Percentiles rank a stretch among this genome's conserved stretches.
phyloP scores from a whole-genome alignment of 208 protist species.

The Leishmania tropica region DNA sequence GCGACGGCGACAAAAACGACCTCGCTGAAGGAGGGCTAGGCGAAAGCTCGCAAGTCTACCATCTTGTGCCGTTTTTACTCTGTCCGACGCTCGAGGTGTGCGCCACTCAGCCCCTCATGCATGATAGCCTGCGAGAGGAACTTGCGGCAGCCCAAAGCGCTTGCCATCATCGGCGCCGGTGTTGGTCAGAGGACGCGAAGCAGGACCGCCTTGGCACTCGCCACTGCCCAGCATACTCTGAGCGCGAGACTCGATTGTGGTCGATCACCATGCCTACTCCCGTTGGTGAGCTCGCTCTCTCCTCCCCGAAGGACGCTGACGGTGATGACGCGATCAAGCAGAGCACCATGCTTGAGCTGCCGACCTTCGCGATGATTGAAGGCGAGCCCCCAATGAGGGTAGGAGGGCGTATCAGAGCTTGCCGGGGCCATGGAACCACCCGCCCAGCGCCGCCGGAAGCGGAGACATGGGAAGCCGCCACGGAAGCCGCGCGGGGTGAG shows the following conservation, averaged over 20 bases:
- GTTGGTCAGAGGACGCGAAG: background rate
- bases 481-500: background rate
- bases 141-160: background rate
- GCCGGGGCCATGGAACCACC: background rate
- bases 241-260: background rate
- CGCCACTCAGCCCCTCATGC: constrained; percentile 15
- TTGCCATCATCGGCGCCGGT: background rate
- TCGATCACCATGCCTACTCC: constrained; percentile 7
- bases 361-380: background rate
- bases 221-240: background rate
- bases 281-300: constrained; percentile 1
- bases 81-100: constrained; percentile 25
- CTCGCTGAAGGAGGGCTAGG: background rate
- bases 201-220: background rate
- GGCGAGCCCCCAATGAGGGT: background rate
- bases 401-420: background rate
- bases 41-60: constrained; percentile 3
- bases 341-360: background rate
- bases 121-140: constrained; percentile 5
- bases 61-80: constrained; percentile 61
- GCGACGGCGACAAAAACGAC: too few species aligned
- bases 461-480: constrained; percentile 17
- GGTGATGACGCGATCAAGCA: background rate
- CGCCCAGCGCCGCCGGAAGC: background rate
- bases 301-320: background rate